Conservation (phyloP, 2,329 filamentous ascomycete species). For the Ascomycota sp. region DNA sequence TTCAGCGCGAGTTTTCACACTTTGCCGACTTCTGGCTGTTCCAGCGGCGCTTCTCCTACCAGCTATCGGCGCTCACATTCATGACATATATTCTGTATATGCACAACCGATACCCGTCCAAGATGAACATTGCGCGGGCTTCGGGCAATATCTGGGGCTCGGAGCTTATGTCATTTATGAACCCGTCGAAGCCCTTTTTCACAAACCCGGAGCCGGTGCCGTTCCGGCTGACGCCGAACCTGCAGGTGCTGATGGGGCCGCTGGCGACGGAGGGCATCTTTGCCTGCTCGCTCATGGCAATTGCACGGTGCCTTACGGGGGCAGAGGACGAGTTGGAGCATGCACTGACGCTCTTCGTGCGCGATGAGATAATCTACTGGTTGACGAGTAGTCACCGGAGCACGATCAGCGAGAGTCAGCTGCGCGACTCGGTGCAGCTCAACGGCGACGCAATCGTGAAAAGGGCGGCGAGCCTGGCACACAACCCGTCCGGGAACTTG, state of each 20-base stretch:
- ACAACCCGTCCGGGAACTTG: slow-evolving; percentile 53
- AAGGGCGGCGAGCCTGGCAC: slow-evolving; percentile 64
- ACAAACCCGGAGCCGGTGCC: slow-evolving; percentile 88
- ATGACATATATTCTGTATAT: slow-evolving; percentile 98
- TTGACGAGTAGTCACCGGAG: slow-evolving; percentile 55
- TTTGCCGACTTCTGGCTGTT: slow-evolving; percentile 97
- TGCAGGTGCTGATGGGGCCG: slow-evolving; percentile 89
- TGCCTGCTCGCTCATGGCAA: slow-evolving; percentile 85
- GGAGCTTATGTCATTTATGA: slow-evolving; percentile 80
- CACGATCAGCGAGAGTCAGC: slow-evolving; percentile 33
- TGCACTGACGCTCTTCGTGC: slow-evolving; percentile 79
- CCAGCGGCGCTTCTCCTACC: slow-evolving; percentile 88
- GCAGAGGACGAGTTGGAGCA: slow-evolving; percentile 81
- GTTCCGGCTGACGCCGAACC: slow-evolving; percentile 88
- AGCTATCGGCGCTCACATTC: slow-evolving; percentile 83
- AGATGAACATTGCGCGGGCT: slow-evolving; percentile 71
- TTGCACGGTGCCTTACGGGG: slow-evolving; percentile 80
- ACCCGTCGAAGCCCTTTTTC: slow-evolving; percentile 64
- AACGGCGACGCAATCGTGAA: slow-evolving; percentile 89
- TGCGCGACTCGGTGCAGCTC: slow-evolving; percentile 57
- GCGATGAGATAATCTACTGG: slow-evolving; percentile 97
- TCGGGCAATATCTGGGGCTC: slow-evolving; percentile 92
- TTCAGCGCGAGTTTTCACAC: slow-evolving; percentile 66
- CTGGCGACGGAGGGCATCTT: slow-evolving; percentile 92
- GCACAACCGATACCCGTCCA: slow-evolving; percentile 85